Evolutionary conservation across 768 basidiomycete genomes (phyloP).

Genomic region (Auricularia sp.): DNA sequence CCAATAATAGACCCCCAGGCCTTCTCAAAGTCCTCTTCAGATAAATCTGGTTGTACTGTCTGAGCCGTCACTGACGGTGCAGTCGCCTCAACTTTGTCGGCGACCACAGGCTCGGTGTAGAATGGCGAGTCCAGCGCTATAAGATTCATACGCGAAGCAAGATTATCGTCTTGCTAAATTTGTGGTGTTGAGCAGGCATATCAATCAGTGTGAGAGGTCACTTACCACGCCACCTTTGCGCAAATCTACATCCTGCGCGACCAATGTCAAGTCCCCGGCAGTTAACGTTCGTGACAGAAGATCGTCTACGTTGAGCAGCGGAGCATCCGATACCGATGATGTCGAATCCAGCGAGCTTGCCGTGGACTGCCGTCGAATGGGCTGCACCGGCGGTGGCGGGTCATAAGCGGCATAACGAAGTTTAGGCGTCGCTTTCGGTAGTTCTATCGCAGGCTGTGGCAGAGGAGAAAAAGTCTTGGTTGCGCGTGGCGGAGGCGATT

Average conservation of each 20-base stretch:
- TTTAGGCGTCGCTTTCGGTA: constrained; percentile 17
- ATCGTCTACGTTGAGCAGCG: constrained; percentile 16
- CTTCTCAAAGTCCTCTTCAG: constrained; percentile 34
- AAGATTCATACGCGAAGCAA: constrained; percentile 37
- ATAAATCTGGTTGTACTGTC: not conserved
- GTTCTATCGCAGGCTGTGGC: constrained; percentile 12
- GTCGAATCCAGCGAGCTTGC: constrained; percentile 8
- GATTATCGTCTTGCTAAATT: constrained; percentile 9
- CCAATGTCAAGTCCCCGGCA: constrained; percentile 38
- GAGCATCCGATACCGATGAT: constrained; percentile 24
- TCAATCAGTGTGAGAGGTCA: constrained; percentile 7
- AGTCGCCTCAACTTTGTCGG: not conserved
- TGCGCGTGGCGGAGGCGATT: constrained; percentile 12
- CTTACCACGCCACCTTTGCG: constrained; percentile 14
- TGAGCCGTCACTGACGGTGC: constrained; percentile 4
- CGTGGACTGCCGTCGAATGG: constrained; percentile 13
- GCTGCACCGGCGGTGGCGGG: constrained; percentile 37
- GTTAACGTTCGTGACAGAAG: constrained; percentile 21
- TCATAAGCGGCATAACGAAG: constrained; percentile 67
- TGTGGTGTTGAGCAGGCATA: constrained; percentile 22
- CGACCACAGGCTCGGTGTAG: constrained; percentile 32
- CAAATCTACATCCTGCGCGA: constrained; percentile 23
- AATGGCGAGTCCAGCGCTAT: constrained; percentile 70
- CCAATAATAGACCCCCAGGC: constrained; percentile 42
- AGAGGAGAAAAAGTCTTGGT: constrained; percentile 19